Evolutionary conservation across 495 filamentous ascomycete genomes (phyloP).

Genomic region (Bombardia bombarda): DNA sequence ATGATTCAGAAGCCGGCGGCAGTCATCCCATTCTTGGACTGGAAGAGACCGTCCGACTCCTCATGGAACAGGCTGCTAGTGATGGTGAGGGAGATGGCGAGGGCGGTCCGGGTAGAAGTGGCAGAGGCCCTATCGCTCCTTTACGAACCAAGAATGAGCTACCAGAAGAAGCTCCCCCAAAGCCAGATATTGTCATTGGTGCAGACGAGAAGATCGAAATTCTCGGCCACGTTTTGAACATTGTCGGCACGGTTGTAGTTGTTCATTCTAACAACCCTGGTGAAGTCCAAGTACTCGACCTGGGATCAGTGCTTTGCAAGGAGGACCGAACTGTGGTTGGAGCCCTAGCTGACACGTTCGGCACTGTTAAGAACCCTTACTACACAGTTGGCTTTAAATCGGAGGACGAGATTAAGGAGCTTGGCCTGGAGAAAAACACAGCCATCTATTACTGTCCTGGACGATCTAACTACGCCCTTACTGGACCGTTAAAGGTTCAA

Average conservation of each 20-base stretch:
- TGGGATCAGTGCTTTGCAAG: conserved; percentile 75
- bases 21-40: conserved; percentile 51
- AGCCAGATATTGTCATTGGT: conserved; percentile 66
- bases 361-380: conserved; percentile 70
- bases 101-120: conserved; percentile 27
- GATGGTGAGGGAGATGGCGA: conserved; percentile 61
- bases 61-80: conserved; percentile 56
- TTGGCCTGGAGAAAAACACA: conserved; percentile 55
- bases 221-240: conserved; percentile 62
- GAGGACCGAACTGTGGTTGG: conserved; percentile 69
- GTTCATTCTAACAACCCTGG: conserved; percentile 74
- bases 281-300: conserved; percentile 74
- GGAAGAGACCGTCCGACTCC: conserved; percentile 68
- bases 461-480: conserved; percentile 76
- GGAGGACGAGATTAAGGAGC: conserved; percentile 54
- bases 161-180: conserved; percentile 56
- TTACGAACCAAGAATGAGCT: conserved; percentile 70
- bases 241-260: conserved; percentile 68
- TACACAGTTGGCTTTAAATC: conserved; percentile 70
- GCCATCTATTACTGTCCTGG: conserved; percentile 68
- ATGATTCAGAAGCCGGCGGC: conserved; percentile 51
- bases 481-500: conserved; percentile 60
- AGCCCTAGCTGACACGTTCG: conserved; percentile 71
- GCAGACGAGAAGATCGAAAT: conserved; percentile 65
- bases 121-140: conserved; percentile 41